Evolutionary conservation across 2,329 filamentous ascomycete genomes (phyloP).

Genomic region (Pseudocercospora eumusae): DNA sequence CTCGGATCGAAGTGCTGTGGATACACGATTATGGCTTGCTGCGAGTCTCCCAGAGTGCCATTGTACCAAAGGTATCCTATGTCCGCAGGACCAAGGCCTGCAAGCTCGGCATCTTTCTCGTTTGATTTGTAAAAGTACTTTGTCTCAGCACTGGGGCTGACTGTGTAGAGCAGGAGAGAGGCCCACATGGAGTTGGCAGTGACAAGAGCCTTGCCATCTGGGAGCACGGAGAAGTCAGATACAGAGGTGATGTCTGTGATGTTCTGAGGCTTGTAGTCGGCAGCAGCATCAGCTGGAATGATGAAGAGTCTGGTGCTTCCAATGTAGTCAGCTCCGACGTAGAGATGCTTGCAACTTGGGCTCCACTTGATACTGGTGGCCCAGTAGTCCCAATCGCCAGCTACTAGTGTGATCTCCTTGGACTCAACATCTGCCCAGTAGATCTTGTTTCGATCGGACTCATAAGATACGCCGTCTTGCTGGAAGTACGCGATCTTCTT

Average conservation of each 20-base stretch:
- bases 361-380: constrained; percentile 27
- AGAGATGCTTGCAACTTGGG: constrained; percentile 25
- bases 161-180: constrained; percentile 28
- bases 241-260: constrained; percentile 32
- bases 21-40: constrained; percentile 31
- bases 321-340: constrained; percentile 28
- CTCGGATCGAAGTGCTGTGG: constrained; percentile 32
- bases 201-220: constrained; percentile 28
- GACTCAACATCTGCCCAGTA: constrained; percentile 30
- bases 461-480: constrained; percentile 31
- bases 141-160: constrained; percentile 21
- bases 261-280: constrained; percentile 28
- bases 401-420: constrained; percentile 28
- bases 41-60: constrained; percentile 31
- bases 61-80: constrained; percentile 30
- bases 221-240: constrained; percentile 30
- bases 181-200: constrained; percentile 29
- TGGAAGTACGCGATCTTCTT: constrained; percentile 31
- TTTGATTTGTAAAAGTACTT: constrained; percentile 33
- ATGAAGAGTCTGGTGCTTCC: constrained; percentile 31
- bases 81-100: constrained; percentile 30
- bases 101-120: constrained; percentile 29
- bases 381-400: constrained; percentile 30
- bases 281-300: constrained; percentile 28
- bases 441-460: constrained; percentile 31